phyloP scores from a whole-genome alignment of 306 rosid species.

The Cucumis sativus region Cucumber_9930_V3 NC_026657.2:9480501-9481000 shows the following conservation, averaged over 20 bases:
- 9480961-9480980: background rate
- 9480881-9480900: constrained; percentile 56
- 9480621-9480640: constrained; percentile 32
- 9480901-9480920: constrained; percentile 34
- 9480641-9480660: constrained; percentile 50
- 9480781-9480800: constrained; percentile 77
- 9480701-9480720: constrained; percentile 62
- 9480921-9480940: constrained; percentile 14
- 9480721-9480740: constrained; percentile 43
- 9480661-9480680: constrained; percentile 51
- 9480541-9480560: constrained; percentile 85
- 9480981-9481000: background rate
- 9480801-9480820: constrained; percentile 69
- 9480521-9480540: constrained; percentile 80
- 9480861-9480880: constrained; percentile 61
- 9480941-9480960: background rate
- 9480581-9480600: constrained; percentile 49
- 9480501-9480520: constrained; percentile 81
- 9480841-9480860: constrained; percentile 58
- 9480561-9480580: constrained; percentile 63
- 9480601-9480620: constrained; percentile 66
- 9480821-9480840: constrained; percentile 38
- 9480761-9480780: constrained; percentile 71
- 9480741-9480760: constrained; percentile 21
- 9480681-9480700: constrained; percentile 60